A percentile compares a stretch with the other conserved stretches of the same genome.
These are phyloP conservation scores for Hanseniaspora pseudoguilliermondii DNA, from an alignment of 805 yeast species.

Conservation along the genomic window DNA sequence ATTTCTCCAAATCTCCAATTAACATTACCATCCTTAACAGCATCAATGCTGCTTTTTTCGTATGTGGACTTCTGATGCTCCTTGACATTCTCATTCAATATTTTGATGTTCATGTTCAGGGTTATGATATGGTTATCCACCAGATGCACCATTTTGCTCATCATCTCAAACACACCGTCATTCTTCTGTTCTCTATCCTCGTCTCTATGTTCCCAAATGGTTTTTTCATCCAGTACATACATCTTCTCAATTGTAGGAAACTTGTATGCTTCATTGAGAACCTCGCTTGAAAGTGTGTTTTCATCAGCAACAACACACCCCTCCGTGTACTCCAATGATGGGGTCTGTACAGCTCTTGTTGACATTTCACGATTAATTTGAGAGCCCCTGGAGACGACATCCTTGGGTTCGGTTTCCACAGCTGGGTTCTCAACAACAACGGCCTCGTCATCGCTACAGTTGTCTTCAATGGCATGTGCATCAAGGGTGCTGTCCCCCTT, in stretches of 20 bases:
- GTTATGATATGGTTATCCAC: constrained; percentile 27
- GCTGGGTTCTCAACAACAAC: not conserved
- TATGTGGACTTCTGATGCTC: constrained; percentile 25
- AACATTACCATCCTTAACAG: constrained; percentile 22
- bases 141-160: constrained; percentile 5
- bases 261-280: constrained; percentile 23
- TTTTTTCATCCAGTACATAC: constrained; percentile 18
- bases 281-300: constrained; percentile 17
- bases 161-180: not conserved
- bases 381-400: not conserved
- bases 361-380: not conserved
- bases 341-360: constrained; percentile 16
- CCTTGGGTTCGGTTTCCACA: not conserved
- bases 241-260: constrained; percentile 17
- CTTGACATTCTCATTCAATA: constrained; percentile 22
- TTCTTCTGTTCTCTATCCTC: constrained; percentile 3
- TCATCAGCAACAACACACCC: constrained; percentile 27
- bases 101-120: constrained; percentile 24
- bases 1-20: constrained; percentile 29
- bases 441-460: not conserved
- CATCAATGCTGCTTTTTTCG: constrained; percentile 19
- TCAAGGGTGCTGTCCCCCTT: not conserved
- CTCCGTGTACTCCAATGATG: constrained; percentile 13
- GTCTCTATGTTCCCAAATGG: constrained; percentile 14
- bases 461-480: not conserved